Evolutionary conservation across 495 filamentous ascomycete genomes (phyloP), one percentile per base, ranked within the genome.

Genomic region (Clohesyomyces aquaticus): DNA sequence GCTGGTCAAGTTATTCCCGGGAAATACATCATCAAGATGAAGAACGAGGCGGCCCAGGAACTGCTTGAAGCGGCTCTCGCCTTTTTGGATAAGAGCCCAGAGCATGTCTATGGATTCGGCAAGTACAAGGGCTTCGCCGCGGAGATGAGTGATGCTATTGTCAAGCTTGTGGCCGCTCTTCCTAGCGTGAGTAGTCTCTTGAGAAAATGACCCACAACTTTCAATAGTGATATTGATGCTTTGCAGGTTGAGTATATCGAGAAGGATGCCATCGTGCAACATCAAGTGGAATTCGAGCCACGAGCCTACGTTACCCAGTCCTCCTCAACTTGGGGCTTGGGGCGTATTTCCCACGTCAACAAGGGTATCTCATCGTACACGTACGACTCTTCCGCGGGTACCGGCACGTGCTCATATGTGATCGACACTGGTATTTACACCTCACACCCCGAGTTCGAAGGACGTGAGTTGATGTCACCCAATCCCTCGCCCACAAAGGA

Each of bases 1-100:
- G 67, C 52, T 48, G 67, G 64, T 27, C 16, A 22, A 1, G 47
- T 59, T 18, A 65, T 70, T 51, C 62, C 62, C 1, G 63, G 59
- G 8, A 66, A 72, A 51, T 72, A 69, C 55, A 70, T 72, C 52
- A 59, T 70, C 55, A 64, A 64, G 62, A 21, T 72, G 14, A 69
- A 69, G 62, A 29, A 55, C 27, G 53, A 65, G 12, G 57, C 42
- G 2, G 28, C 59, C 21, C 26, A 61, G 19, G 51, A 42, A 3
- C 10, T 48, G 42, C 26, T 66, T 41, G 48, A 63, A 6, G 28
- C 22, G 10, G 61, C 63, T 18, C 11, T 66, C 14, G 19, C 21
- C 1, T 32, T 65, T 1, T 38, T 68, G 10, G 16, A 29, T 2
- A 53, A 57, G 22, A 48, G 21, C 8, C 59, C 62, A n/a, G 55